phyloP scores from a whole-genome alignment of 371 early-diverging fungal genomes.

The Capniomyces stellatus region DNA sequence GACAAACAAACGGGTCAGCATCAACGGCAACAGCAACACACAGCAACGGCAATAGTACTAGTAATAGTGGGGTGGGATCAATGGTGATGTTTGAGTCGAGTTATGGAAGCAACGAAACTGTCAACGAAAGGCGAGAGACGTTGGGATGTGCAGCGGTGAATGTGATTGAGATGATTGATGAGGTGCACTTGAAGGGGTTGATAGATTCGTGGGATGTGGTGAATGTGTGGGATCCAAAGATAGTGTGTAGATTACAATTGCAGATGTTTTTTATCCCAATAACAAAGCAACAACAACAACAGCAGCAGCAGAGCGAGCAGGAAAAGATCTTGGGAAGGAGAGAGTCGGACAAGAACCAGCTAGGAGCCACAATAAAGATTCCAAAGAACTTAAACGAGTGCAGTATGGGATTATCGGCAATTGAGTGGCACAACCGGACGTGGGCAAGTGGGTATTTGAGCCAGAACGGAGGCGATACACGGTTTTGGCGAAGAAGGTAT shows the following conservation, averaged over 20 bases:
- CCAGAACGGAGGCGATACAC: conserved; percentile 28
- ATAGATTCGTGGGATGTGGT: conserved; percentile 28
- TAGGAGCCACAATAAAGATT: not conserved
- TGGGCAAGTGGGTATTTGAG: conserved; percentile 26
- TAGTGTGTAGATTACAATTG: conserved; percentile 19
- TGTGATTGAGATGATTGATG: conserved; percentile 23
- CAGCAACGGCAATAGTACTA: no score
- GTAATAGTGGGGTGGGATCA: no score
- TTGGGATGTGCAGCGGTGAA: conserved; percentile 25
- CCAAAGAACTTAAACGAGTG: conserved; percentile 21
- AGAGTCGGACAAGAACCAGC: not conserved
- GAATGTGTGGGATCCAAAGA: conserved; percentile 24
- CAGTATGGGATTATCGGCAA: conserved; percentile 20
- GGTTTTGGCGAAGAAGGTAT: conserved; percentile 29
- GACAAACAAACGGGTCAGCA: no score
- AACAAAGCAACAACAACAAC: no score
- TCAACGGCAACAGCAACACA: no score
- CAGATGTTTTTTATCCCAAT: conserved; percentile 26
- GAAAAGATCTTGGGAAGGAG: not conserved
- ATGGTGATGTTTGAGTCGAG: no score
- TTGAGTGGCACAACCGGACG: conserved; percentile 26
- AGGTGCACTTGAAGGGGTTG: conserved; percentile 20
- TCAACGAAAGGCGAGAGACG: no score
- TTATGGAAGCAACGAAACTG: no score
- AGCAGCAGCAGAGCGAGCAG: no score